Conservation (phyloP, 2,329 filamentous ascomycete genomes). For the Coniochaeta sp. region DNA sequence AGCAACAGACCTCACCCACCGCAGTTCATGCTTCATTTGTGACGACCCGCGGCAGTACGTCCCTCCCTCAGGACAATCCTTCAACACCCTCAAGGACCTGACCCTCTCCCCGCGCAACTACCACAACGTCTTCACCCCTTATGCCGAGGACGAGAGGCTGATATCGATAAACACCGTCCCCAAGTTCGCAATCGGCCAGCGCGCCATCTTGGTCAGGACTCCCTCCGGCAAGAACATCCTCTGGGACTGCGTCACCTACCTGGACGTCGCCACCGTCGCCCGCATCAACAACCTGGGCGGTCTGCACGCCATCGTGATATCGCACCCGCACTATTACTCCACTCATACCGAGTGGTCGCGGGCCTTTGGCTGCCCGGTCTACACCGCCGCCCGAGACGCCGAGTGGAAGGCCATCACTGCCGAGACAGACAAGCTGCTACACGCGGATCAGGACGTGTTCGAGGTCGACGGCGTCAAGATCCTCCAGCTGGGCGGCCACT, state of each 20-base stretch:
- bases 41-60: slow-evolving; percentile 68
- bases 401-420: slow-evolving; percentile 49
- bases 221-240: slow-evolving; percentile 58
- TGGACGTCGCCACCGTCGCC: slow-evolving; percentile 56
- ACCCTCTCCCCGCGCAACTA: slow-evolving; percentile 6
- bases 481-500: slow-evolving; percentile 72
- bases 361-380: slow-evolving; percentile 63
- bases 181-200: slow-evolving; percentile 67
- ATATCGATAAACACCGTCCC: slow-evolving; percentile 42
- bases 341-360: slow-evolving; percentile 68
- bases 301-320: slow-evolving; percentile 64
- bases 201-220: slow-evolving; percentile 61
- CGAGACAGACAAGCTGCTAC: slow-evolving; percentile 18
- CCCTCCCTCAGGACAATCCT: slow-evolving; percentile 54
- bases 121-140: slow-evolving; percentile 43
- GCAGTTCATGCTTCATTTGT: slow-evolving; percentile 60
- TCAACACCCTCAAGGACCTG: slow-evolving; percentile 50
- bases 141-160: slow-evolving; percentile 32
- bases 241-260: slow-evolving; percentile 69
- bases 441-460: neutral
- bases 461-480: slow-evolving; percentile 41
- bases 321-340: slow-evolving; percentile 77
- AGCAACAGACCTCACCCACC: slow-evolving; percentile 33
- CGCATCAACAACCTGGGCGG: slow-evolving; percentile 55
- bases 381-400: slow-evolving; percentile 56